Base-by-base conservation (phyloP, 2,329 filamentous ascomycete genomes). In the Aspergillus fructus region DNA sequence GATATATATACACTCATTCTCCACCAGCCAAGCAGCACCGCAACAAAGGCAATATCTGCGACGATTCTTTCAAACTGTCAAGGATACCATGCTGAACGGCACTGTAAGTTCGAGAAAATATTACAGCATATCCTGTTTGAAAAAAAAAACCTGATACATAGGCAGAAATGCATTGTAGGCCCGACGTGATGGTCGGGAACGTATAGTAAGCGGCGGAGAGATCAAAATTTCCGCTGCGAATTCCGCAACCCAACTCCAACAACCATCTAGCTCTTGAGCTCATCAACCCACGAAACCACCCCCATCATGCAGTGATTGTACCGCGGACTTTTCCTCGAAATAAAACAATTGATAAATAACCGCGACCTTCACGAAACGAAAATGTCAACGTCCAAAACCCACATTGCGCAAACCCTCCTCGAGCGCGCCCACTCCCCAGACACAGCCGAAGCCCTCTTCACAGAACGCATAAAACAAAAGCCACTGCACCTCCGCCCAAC, bases 401-500 rank as follows among this genome's bases (percentile, higher is more conserved):
- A 80, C 63, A 75, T 84, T 9, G 86, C 85, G 0, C 81, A 86
- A 62, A 76, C 81, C 7, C 85, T 97, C 50, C 87, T 97, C 53
- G 76, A 83, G 5, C 87, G 90, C 66, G 91, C 91, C 9, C 91
- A 96, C 76, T 88, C 90, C 2, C 88, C 91, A 24, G 83, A 89
- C 62, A 87, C 84, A 56, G 85, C 87, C 54, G 78, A 80, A 34
- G 83, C 86, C 53, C 90, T 96, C 74, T 93, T 89, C 80, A 81
- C 83, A 61, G 90, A 96, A 62, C 92, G 92, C 74, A 85, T 96
- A 71, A 86, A 91, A 66, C 87, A 91, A 70, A 91, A 91, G 47
- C 88, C 91, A 0, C 85, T 97, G 56, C 85, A 89, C 67, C 85
- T 97, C 3, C 86, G 89, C 42, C 87, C 91, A 6, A 89, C 87